Evolutionary conservation across 2,329 filamentous ascomycete species (phyloP), one percentile per base, ranked within the genome.

Genomic region (Xylariaceae sp.): DNA sequence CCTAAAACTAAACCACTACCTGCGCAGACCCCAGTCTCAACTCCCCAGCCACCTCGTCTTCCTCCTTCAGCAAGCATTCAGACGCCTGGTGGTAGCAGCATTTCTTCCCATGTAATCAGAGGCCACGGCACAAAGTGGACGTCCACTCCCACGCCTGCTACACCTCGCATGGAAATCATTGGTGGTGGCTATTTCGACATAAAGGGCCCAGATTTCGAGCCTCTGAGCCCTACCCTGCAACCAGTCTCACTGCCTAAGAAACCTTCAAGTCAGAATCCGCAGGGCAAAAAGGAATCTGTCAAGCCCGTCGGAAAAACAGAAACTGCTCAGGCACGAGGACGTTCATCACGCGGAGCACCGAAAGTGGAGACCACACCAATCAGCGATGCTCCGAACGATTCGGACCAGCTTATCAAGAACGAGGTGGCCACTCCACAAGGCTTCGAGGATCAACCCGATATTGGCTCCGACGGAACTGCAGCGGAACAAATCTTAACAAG

Each of bases 51-150:
- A 25, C 43, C 49, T 29, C 58, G 46, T 39, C 40, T 51, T 19
- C 40, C 49, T 32, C 47, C 57, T 17, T 34, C 47, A 37, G 42
- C 52, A 3, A 52, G 54, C 46, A 38, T 33, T 3, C 60, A 61
- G 23, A 64, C 61, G 16, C 58, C 62, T 4, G 22, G 50, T 5
- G 47, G 49, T 2, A 10, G 40, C 44, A 47, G 47, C 45, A 39
- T 53, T 45, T 35, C 60, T 27, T 36, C 56, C 38, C 54, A 64
- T 55, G 50, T 66, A 34, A 49, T 66, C 39, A 58, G 64, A 45
- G 64, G 68, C 32, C 61, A 66, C 47, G 79, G 77, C 36, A 85
- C 81, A 0, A 77, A 75, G 56, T 85, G 81, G 80, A 76, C 71
- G 2, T 67, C 75, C 14, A 71, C 69, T 5, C 73, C 77, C 6